Evolutionary conservation across 2,329 filamentous ascomycete species (phyloP).

Genomic region (Pyricularia sp.): DNA sequence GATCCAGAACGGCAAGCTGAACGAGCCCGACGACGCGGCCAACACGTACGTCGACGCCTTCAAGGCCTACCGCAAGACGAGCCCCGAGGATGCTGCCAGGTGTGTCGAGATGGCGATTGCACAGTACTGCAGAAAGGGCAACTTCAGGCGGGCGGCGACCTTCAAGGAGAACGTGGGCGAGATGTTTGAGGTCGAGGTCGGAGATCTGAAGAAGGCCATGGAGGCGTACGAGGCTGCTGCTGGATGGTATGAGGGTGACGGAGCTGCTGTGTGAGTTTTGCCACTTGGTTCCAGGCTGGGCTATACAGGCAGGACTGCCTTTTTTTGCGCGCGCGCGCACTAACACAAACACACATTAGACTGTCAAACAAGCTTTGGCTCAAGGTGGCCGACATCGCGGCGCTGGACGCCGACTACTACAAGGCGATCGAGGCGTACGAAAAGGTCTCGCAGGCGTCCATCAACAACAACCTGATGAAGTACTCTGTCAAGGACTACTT

Average conservation of each 20-base stretch:
- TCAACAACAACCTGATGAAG: constrained; percentile 85
- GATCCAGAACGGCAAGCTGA: constrained; percentile 68
- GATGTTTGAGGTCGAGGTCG: constrained; percentile 69
- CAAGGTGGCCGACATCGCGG: constrained; percentile 80
- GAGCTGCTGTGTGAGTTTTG: constrained; percentile 59
- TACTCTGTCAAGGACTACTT: constrained; percentile 95
- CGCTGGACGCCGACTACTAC: constrained; percentile 71
- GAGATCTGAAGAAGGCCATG: constrained; percentile 64
- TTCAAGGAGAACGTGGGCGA: constrained; percentile 85
- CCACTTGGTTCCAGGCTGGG: not conserved
- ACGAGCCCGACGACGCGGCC: constrained; percentile 84
- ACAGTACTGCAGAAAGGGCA: constrained; percentile 80
- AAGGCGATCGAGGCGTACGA: constrained; percentile 75
- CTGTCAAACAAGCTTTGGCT: constrained; percentile 88
- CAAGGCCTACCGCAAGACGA: constrained; percentile 82
- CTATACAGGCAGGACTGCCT: not conserved
- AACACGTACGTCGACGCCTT: constrained; percentile 83
- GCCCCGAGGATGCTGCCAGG: constrained; percentile 69
- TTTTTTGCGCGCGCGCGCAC: not conserved
- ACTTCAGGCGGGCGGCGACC: constrained; percentile 79
- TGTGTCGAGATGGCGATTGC: constrained; percentile 69
- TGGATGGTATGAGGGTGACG: constrained; percentile 79
- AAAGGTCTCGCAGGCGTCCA: constrained; percentile 61
- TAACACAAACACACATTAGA: constrained; percentile 26
- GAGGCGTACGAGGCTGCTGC: constrained; percentile 78